Evolutionary conservation across 352 stramenopile genomes (phyloP).

Genomic region (Lagenidium giganteum): DNA sequence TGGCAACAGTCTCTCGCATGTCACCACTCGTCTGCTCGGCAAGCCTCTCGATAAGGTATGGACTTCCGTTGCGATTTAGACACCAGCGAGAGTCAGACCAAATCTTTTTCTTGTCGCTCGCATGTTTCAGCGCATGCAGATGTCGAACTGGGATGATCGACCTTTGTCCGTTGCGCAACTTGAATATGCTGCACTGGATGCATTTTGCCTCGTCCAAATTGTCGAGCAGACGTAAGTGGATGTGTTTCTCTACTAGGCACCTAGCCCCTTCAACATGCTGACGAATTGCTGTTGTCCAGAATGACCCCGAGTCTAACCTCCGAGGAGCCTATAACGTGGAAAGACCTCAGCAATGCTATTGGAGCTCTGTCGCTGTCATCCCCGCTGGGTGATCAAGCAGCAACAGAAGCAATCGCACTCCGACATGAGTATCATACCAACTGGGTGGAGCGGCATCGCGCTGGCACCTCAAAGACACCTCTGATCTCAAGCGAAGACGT

Average conservation of each 20-base stretch:
- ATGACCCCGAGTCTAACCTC: not conserved
- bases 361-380: conserved; percentile 19
- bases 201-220: conserved; percentile 53
- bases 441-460: too few species aligned
- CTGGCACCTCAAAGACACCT: too few species aligned
- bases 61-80: not conserved
- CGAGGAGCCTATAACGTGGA: conserved; percentile 15
- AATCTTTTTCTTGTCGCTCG: not conserved
- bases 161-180: conserved; percentile 43
- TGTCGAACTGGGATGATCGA: conserved; percentile 63
- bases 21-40: conserved; percentile 29
- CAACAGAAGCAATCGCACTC: conserved; percentile 16
- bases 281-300: conserved; percentile 4
- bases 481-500: too few species aligned
- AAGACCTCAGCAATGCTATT: conserved; percentile 16
- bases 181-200: conserved; percentile 61
- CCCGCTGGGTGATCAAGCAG: conserved; percentile 14
- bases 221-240: conserved; percentile 35
- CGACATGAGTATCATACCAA: conserved; percentile 36
- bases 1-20: conserved; percentile 43
- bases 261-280: not conserved
- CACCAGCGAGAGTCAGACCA: not conserved
- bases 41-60: conserved; percentile 62
- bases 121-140: conserved; percentile 45
- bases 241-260: not conserved